phyloP scores from a whole-genome alignment of 192 early-diverging fungal species.

The Coemansia sp. region DNA sequence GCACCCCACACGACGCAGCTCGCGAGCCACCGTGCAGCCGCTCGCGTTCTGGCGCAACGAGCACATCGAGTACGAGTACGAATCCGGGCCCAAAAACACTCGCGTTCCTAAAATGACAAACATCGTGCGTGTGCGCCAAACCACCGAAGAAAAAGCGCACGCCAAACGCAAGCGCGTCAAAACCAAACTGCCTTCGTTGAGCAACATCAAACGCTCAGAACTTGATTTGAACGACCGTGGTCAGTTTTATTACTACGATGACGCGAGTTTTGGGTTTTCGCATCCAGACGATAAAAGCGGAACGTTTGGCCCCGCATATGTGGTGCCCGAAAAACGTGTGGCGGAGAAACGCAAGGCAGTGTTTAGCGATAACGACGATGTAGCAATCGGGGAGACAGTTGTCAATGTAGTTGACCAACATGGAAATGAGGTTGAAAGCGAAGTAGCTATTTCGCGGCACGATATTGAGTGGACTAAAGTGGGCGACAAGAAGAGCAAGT shows the following conservation, averaged over 20 bases:
- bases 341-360: slow-evolving; percentile 12
- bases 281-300: slow-evolving; percentile 13
- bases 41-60: slow-evolving; percentile 54
- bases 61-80: slow-evolving; percentile 51
- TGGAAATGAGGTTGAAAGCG: slow-evolving; percentile 14
- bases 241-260: slow-evolving; percentile 48
- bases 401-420: slow-evolving; percentile 10
- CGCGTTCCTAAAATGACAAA: slow-evolving; percentile 40
- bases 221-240: slow-evolving; percentile 27
- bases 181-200: slow-evolving; percentile 19
- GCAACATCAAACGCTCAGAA: slow-evolving; percentile 24
- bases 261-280: slow-evolving; percentile 43
- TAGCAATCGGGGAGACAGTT: slow-evolving; percentile 18
- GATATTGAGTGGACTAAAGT: slow-evolving; percentile 34
- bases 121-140: slow-evolving; percentile 49
- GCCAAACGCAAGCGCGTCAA: slow-evolving; percentile 28
- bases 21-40: slow-evolving; percentile 35
- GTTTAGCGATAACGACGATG: slow-evolving; percentile 42
- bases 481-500: slow-evolving; percentile 16
- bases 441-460: slow-evolving; percentile 30
- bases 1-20: slow-evolving; percentile 27
- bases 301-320: slow-evolving; percentile 24
- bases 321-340: not conserved
- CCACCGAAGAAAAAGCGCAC: slow-evolving; percentile 37
- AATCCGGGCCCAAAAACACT: slow-evolving; percentile 4